Percentiles rank a stretch among this genome's conserved stretches.
Evolutionary conservation across 352 stramenopile species (phyloP).

Genomic region (Globisporangium ultimum): DNA sequence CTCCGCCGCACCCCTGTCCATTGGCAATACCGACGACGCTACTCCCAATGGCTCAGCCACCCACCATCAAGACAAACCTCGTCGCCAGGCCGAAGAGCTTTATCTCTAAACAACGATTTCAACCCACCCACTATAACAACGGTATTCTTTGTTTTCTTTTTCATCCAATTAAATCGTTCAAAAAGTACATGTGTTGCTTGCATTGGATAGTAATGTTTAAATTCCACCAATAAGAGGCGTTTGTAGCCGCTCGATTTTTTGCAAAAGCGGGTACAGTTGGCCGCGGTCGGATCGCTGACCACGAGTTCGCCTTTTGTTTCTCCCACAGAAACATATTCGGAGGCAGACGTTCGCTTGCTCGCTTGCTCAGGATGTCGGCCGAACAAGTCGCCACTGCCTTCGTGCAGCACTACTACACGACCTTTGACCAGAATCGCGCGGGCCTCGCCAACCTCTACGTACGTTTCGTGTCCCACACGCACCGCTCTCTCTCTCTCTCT

Average conservation of each 20-base stretch:
- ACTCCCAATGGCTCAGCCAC: constrained; percentile 5
- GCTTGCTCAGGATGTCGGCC: constrained; percentile 59
- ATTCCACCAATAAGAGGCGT: background rate
- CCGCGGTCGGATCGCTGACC: constrained; percentile 4
- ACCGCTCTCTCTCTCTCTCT: background rate
- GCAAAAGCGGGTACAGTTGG: constrained; percentile 10
- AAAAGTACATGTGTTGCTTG: background rate
- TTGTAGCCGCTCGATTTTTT: constrained; percentile 5
- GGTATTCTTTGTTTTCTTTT: constrained; percentile 4
- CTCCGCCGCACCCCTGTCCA: constrained; percentile 1
- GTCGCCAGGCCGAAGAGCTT: constrained; percentile 5
- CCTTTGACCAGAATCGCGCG: constrained; percentile 80
- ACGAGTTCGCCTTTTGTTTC: constrained; percentile 2
- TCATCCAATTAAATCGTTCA: constrained; percentile 13
- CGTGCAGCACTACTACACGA: constrained; percentile 87
- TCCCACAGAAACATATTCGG: background rate
- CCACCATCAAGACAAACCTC: constrained; percentile 5
- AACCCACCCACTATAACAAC: constrained; percentile 1
- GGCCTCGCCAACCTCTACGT: constrained; percentile 77
- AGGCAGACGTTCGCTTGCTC: constrained; percentile 2
- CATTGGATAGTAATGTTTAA: constrained; percentile 6
- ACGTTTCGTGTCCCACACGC: constrained; percentile 19
- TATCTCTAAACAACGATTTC: constrained; percentile 8
- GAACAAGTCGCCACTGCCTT: constrained; percentile 85
- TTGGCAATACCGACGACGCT: constrained; percentile 7